Base-by-base conservation (phyloP, 2,329 filamentous ascomycete species). In the Epichloe aotearoae region DNA sequence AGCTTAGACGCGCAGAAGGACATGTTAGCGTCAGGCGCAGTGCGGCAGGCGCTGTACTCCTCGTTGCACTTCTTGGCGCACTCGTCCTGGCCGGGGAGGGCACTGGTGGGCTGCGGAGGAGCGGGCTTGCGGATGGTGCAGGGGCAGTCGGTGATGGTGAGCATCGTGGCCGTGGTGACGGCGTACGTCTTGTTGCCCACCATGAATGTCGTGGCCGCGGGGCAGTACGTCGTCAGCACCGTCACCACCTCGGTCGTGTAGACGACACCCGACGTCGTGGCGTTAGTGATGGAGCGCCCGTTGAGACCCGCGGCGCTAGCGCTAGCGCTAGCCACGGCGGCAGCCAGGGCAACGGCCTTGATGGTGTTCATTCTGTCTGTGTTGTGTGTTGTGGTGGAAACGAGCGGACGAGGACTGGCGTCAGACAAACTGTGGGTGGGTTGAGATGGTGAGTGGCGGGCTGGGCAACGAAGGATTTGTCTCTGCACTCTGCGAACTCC, bases 211-310 rank as follows among this genome's bases (percentile, higher is more conserved):
- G 20, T 33, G 64, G 77, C 59, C 59, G 75, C 84, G 79, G 82
- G 80, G 77, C 83, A 86, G 75, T 73, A 84, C 61, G 82, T 86
- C 67, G 76, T 82, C 69, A 77, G 74, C 51, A 72, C 69, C 50
- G 78, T 82, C 55, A 85, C 74, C 54, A 78, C 70, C 72, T 82
- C 75, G 57, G 80, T 84, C 68, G 72, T 74, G 68, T 76, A 79
- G 63, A 67, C 69, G 58, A 70, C 66, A 61, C 72, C 70, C 59
- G 60, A 15, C 15, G 49, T 41, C 7, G 49, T 45, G 3, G 34
- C 11, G 45, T 39, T 48, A 20, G 17, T 1, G 7, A 44, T 11
- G 39, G 7, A 26, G 26, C 2, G 26, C 7, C 26, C 7, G 7
- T 26, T 26, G 26, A 26, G 7, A 8, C 26, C 39, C 3, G 5